Conservation (phyloP, 345 rosid genomes). For the Gossypium thurberi region DNA sequence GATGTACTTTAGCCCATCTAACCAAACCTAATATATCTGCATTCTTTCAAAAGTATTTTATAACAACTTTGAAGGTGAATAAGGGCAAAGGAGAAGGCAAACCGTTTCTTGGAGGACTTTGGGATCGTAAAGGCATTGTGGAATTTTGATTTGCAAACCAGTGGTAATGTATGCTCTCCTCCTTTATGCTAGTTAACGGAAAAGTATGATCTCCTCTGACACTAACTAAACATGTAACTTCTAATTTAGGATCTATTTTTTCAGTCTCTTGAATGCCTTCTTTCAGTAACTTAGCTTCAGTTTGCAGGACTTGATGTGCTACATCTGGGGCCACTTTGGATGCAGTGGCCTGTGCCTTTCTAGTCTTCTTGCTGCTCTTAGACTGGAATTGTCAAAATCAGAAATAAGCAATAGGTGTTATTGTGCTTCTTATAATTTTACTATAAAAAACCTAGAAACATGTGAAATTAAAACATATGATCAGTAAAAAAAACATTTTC, state of each 20-base stretch:
- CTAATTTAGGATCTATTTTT: conserved; percentile 13
- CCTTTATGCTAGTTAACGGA: conserved; percentile 3
- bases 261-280: conserved; percentile 13
- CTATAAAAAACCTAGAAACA: not conserved
- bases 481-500: not conserved
- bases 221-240: conserved; percentile 2
- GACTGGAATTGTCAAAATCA: conserved; percentile 30
- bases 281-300: conserved; percentile 20
- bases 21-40: not conserved
- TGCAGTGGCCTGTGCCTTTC: conserved; percentile 30
- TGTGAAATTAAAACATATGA: not conserved
- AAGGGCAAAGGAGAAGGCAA: conserved; percentile 3
- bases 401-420: not conserved
- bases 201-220: conserved; percentile 22
- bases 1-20: not conserved
- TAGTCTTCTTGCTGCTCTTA: conserved; percentile 37
- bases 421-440: not conserved
- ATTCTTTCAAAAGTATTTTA: not conserved
- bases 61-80: not conserved
- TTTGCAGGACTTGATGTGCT: conserved; percentile 17
- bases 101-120: conserved; percentile 31
- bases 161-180: conserved; percentile 8
- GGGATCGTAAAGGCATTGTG: conserved; percentile 15
- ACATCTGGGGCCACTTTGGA: conserved; percentile 39
- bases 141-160: conserved; percentile 19